A percentile compares a stretch with the other conserved stretches of the same genome.
Conservation (phyloP, 1,284 basidiomycete genomes). For the Tremellales sp. region DNA sequence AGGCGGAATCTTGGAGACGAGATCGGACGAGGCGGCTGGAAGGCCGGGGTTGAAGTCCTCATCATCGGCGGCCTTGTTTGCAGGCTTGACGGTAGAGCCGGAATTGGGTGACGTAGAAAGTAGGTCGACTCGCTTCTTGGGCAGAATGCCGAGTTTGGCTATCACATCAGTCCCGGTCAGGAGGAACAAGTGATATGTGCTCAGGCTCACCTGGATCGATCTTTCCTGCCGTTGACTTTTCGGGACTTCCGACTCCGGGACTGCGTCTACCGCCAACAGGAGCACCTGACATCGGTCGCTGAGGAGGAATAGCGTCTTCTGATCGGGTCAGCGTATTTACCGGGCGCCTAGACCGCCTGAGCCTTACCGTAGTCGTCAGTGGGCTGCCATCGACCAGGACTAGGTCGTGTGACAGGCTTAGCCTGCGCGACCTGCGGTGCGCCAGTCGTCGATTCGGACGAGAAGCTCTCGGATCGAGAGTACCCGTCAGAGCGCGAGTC, state of each 20-base stretch:
- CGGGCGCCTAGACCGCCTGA: too few species aligned
- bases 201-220: slow-evolving; percentile 44
- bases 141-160: slow-evolving; percentile 48
- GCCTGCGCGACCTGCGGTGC: background rate
- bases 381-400: slow-evolving; percentile 40
- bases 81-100: slow-evolving; percentile 4
- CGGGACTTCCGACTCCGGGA: slow-evolving; percentile 16
- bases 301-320: slow-evolving; percentile 30
- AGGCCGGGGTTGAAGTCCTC: slow-evolving; percentile 35
- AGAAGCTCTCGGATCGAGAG: slow-evolving; percentile 24
- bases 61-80: slow-evolving; percentile 12
- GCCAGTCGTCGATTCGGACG: slow-evolving; percentile 17
- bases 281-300: slow-evolving; percentile 8
- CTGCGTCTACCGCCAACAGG: slow-evolving; percentile 4
- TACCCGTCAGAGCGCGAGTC: background rate
- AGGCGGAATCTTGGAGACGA: slow-evolving; percentile 38
- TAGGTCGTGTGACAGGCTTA: slow-evolving; percentile 8
- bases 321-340: slow-evolving; percentile 2
- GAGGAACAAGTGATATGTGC: background rate
- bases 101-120: slow-evolving; percentile 32
- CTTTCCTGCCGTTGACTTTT: slow-evolving; percentile 29
- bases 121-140: slow-evolving; percentile 47
- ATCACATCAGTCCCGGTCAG: background rate
- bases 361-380: slow-evolving; percentile 40
- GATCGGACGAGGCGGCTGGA: slow-evolving; percentile 20